Base-by-base conservation (phyloP, 164 flowering plant genomes). In the Macadamia tetraphylla region DNA sequence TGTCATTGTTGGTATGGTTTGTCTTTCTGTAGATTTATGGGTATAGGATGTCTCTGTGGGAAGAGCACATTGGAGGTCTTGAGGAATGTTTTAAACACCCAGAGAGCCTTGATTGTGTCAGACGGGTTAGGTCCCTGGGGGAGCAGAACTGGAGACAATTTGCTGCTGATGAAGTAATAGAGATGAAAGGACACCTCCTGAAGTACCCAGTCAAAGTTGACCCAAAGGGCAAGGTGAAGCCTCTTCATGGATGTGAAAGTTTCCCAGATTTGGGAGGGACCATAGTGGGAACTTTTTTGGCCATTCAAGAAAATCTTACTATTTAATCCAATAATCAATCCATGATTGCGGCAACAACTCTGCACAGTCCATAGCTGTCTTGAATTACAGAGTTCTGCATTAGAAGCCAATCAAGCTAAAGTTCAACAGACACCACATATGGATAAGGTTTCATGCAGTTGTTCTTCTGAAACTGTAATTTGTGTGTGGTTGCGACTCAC, bases 1-100 rank as follows among this genome's bases (percentile, higher is more conserved):
- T 18, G 12, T 53, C 40, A 30, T 29, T 53, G 43, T 56, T 44
- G 61, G 64, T 7, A 59, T 15, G 18, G n/a, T 60, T 12, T 31
- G 62, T 63, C 9, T 49, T 17, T 49, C 14, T 77, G 74, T 64
- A 94, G 99, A 81, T 94, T 29, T 76, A 90, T 74, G 98, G 98
- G 66, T 94, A 92, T 65, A 85, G 98, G 67, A 90, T 92, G 97
- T 94, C 98, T 18, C 82, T 94, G 49, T 94, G 99, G 99, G 97
- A 96, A 17, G 99, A 94, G 85, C 99, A 94, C 71, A 79, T 72
- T 1, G 99, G 97, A 71, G 40, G 59, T 6, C n/a, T 83, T 9
- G 97, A 90, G 60, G 88, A 89, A 17, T 84, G 89, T 73, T 94
- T 87, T 68, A 70, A 70, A 6, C 73, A 75, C 62, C 97, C 99